These are phyloP conservation scores for Cylindricascospora bacillispora DNA, from an alignment of 1,139 yeast species.

Conservation along the genomic window DNA sequence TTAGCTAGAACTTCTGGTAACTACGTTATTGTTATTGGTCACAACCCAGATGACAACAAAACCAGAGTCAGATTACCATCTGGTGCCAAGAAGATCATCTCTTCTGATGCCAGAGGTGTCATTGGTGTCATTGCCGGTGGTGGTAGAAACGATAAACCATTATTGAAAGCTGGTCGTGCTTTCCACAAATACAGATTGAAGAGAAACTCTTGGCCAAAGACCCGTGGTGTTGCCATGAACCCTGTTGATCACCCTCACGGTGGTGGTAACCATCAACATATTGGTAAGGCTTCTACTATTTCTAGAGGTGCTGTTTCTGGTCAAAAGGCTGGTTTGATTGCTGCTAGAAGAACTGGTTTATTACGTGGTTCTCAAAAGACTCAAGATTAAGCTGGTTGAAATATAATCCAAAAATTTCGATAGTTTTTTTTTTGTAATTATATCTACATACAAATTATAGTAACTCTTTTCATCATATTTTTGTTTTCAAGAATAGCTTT, in stretches of 20 bases:
- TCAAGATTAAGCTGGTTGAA: slow-evolving; percentile 5
- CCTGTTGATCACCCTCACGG: slow-evolving; percentile 99
- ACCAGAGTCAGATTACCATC: slow-evolving; percentile 99
- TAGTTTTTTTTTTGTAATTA: too few species aligned
- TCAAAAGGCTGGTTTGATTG: slow-evolving; percentile 99
- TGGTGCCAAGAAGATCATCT: slow-evolving; percentile 94
- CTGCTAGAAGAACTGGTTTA: slow-evolving; percentile 99
- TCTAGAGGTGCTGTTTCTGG: slow-evolving; percentile 99
- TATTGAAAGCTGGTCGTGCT: slow-evolving; percentile 99
- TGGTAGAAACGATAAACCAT: slow-evolving; percentile 99
- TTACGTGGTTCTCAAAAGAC: slow-evolving; percentile 57
- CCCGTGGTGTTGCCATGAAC: slow-evolving; percentile 99
- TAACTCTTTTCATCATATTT: too few species aligned
- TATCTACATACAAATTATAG: too few species aligned
- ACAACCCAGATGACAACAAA: slow-evolving; percentile 98
- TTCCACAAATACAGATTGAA: slow-evolving; percentile 98
- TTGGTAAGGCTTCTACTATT: slow-evolving; percentile 99
- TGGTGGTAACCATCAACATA: slow-evolving; percentile 99
- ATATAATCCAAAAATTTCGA: too few species aligned
- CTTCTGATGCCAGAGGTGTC: slow-evolving; percentile 97
- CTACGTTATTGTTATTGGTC: slow-evolving; percentile 97
- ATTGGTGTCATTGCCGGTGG: slow-evolving; percentile 99
- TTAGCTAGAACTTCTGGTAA: slow-evolving; percentile 98
- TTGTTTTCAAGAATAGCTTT: too few species aligned
- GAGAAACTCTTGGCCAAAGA: slow-evolving; percentile 99